phyloP scores from a whole-genome alignment of 768 basidiomycete species.

The Hydnomerulius pinastri region DNA sequence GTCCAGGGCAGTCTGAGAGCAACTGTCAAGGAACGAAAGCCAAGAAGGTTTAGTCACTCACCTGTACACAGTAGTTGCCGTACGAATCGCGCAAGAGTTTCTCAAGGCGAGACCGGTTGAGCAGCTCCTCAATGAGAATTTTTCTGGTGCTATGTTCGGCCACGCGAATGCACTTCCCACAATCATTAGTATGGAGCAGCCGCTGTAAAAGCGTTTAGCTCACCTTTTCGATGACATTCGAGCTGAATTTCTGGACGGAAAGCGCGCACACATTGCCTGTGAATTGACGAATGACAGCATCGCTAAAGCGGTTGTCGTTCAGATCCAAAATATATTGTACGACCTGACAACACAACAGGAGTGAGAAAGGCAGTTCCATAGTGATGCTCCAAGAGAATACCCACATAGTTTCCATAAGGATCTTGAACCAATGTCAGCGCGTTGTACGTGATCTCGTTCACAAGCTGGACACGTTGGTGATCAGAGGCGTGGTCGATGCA shows the following conservation, averaged over 20 bases:
- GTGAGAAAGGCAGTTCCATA: not conserved
- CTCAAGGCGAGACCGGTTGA: slow-evolving; percentile 93
- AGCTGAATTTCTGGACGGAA: slow-evolving; percentile 99
- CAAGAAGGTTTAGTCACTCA: slow-evolving; percentile 30
- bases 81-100: slow-evolving; percentile 96
- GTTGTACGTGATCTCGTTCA: slow-evolving; percentile 98
- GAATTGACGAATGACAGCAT: slow-evolving; percentile 96
- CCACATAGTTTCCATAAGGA: slow-evolving; percentile 89
- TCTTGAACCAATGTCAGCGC: slow-evolving; percentile 97
- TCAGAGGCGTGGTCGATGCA: slow-evolving; percentile 99
- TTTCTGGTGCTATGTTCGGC: slow-evolving; percentile 95
- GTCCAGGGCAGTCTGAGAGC: slow-evolving; percentile 85
- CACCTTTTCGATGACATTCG: slow-evolving; percentile 98
- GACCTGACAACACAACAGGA: slow-evolving; percentile 51
- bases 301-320: slow-evolving; percentile 98
- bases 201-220: not conserved
- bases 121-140: slow-evolving; percentile 90
- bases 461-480: slow-evolving; percentile 91
- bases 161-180: slow-evolving; percentile 75
- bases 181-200: not conserved
- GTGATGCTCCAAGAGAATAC: slow-evolving; percentile 23
- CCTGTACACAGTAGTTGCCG: slow-evolving; percentile 94
- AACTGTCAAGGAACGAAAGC: slow-evolving; percentile 22
- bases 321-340: slow-evolving; percentile 98
- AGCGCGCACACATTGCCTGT: slow-evolving; percentile 96